phyloP scores from a whole-genome alignment of 164 flowering plant species.

The Hamamelis virginiana region DNA sequence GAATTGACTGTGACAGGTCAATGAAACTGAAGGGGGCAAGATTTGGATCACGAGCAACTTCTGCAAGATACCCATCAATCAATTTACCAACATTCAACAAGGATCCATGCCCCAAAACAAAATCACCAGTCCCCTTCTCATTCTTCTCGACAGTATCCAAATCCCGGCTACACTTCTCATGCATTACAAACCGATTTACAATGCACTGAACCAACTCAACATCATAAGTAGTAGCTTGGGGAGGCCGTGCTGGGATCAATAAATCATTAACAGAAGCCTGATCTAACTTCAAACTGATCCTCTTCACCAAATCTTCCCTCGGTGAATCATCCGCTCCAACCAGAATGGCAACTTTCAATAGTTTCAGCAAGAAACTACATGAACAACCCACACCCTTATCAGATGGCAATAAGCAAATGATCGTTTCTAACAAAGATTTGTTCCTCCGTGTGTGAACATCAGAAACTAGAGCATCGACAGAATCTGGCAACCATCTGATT shows the following conservation, averaged over 20 bases:
- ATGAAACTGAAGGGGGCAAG: slow-evolving; percentile 49
- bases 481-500: slow-evolving; percentile 79
- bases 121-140: slow-evolving; percentile 29
- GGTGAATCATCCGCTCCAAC: slow-evolving; percentile 61
- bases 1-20: slow-evolving; percentile 53
- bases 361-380: slow-evolving; percentile 76
- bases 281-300: slow-evolving; percentile 60
- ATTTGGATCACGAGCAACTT: slow-evolving; percentile 65
- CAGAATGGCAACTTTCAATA: slow-evolving; percentile 65
- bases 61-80: slow-evolving; percentile 71
- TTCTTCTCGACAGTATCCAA: slow-evolving; percentile 29
- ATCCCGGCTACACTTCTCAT: slow-evolving; percentile 24
- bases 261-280: slow-evolving; percentile 76
- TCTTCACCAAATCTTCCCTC: slow-evolving; percentile 57
- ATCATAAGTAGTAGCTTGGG: slow-evolving; percentile 59
- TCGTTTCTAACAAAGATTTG: slow-evolving; percentile 63
- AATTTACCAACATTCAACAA: slow-evolving; percentile 58
- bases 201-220: slow-evolving; percentile 57
- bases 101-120: slow-evolving; percentile 41
- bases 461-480: slow-evolving; percentile 47
- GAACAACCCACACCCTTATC: slow-evolving; percentile 58
- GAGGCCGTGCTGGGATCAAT: slow-evolving; percentile 58
- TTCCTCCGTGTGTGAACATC: slow-evolving; percentile 47
- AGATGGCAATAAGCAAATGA: slow-evolving; percentile 66
- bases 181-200: slow-evolving; percentile 42